These are phyloP conservation scores for Tulasnella calospora DNA, from an alignment of 768 basidiomycete genomes.

Conservation along the genomic window DNA sequence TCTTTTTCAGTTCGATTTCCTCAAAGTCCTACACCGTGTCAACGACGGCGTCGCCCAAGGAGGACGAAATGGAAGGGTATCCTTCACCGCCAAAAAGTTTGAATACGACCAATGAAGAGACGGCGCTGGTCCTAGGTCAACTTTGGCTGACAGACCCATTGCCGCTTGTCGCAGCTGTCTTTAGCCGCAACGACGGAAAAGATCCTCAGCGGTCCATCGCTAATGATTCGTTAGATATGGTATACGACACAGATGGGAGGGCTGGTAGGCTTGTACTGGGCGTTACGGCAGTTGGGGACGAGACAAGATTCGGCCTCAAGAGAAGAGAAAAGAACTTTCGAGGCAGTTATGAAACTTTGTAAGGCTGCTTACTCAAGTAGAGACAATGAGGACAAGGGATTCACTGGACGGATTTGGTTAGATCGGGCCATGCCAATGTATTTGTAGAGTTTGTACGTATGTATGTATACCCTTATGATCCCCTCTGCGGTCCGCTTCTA, in stretches of 20 bases:
- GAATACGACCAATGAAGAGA: neutral
- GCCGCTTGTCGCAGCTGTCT: neutral
- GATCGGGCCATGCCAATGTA: neutral
- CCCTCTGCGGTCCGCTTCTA: no score
- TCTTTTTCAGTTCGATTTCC: neutral
- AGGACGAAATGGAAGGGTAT: neutral
- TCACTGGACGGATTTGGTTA: neutral
- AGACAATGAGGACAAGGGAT: neutral
- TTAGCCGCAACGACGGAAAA: neutral
- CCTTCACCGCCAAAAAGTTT: neutral
- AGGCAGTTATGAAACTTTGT: neutral
- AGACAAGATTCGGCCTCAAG: neutral
- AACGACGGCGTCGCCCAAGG: neutral
- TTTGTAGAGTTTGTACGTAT: neutral
- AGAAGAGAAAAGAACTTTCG: neutral
- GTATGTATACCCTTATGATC: neutral
- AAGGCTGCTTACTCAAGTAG: neutral
- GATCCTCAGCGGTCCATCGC: neutral
- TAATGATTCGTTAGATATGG: neutral
- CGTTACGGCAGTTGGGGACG: neutral
- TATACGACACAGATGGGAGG: neutral
- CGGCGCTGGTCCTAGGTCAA: neutral
- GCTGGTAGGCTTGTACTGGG: neutral
- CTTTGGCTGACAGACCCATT: neutral
- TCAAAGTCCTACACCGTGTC: conserved; percentile 4